Conservation (phyloP, 2,329 filamentous ascomycete species). For the Aspergillus aculeatinus region DNA sequence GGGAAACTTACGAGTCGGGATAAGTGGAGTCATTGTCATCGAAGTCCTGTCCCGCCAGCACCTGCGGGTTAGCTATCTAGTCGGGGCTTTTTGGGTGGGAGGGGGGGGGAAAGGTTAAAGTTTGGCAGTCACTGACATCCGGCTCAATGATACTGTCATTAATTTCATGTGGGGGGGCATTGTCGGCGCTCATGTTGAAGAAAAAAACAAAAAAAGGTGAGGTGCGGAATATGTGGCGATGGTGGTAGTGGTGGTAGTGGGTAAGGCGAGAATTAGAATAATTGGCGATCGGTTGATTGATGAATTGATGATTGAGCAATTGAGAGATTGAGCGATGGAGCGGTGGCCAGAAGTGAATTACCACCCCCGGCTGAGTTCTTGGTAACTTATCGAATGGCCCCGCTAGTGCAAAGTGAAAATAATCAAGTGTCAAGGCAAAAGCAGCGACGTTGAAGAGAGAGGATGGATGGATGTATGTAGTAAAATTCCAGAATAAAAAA, state of each 20-base stretch:
- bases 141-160: neutral
- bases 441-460: neutral
- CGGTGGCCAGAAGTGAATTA: neutral
- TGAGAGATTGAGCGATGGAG: neutral
- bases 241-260: neutral
- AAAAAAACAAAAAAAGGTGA: neutral
- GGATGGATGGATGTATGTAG: neutral
- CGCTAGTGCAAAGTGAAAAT: neutral
- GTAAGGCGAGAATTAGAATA: neutral
- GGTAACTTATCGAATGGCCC: neutral
- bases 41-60: slow-evolving; percentile 16
- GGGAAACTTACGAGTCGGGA: slow-evolving; percentile 26
- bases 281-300: no score
- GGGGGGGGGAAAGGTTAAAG: neutral
- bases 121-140: neutral
- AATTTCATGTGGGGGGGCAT: neutral
- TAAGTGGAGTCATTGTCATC: slow-evolving; percentile 30
- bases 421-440: neutral
- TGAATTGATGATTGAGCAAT: neutral
- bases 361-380: neutral
- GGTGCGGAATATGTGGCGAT: neutral
- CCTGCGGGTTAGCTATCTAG: neutral
- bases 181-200: slow-evolving; percentile 1
- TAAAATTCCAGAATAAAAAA: neutral
- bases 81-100: neutral